A percentile compares a stretch with the other conserved stretches of the same genome.
phyloP scores from a whole-genome alignment of 2,329 filamentous ascomycete genomes.

The Rhynchosporium secalis region DNA sequence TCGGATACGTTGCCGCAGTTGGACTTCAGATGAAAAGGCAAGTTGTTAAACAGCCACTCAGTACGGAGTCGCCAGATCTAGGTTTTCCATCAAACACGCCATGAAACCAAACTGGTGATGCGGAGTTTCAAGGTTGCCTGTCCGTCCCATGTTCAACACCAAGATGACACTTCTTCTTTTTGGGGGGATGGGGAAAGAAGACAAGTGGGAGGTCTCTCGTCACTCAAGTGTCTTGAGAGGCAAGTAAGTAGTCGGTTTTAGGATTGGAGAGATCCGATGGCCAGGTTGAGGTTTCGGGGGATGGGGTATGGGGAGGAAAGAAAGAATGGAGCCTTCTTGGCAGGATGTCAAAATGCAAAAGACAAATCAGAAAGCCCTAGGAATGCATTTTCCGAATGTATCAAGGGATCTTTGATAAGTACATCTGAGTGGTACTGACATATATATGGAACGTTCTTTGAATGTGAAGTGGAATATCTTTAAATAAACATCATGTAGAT shows the following conservation, averaged over 20 bases:
- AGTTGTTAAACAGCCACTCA: background rate
- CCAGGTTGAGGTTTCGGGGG: background rate
- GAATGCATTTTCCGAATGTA: too few species aligned
- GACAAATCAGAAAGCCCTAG: too few species aligned
- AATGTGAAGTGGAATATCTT: too few species aligned
- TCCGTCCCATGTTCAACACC: background rate
- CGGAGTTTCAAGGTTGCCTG: background rate
- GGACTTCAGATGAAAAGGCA: background rate
- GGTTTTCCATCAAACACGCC: background rate
- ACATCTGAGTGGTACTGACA: too few species aligned
- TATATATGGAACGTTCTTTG: too few species aligned
- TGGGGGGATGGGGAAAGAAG: background rate
- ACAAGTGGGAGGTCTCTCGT: background rate
- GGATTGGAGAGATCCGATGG: background rate
- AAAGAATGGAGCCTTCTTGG: background rate
- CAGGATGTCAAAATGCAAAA: background rate
- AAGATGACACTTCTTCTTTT: background rate
- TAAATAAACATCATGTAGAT: too few species aligned
- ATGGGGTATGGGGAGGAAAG: slow-evolving; percentile 1
- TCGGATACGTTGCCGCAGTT: slow-evolving; percentile 2
- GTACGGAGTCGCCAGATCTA: background rate
- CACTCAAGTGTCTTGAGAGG: background rate
- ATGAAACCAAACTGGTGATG: slow-evolving; percentile 1
- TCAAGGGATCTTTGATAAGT: too few species aligned
- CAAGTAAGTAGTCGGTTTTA: background rate